These are phyloP conservation scores for Globisporangium rhizosaccharum DNA, from an alignment of 352 stramenopile genomes.

Conservation along the genomic window DNA sequence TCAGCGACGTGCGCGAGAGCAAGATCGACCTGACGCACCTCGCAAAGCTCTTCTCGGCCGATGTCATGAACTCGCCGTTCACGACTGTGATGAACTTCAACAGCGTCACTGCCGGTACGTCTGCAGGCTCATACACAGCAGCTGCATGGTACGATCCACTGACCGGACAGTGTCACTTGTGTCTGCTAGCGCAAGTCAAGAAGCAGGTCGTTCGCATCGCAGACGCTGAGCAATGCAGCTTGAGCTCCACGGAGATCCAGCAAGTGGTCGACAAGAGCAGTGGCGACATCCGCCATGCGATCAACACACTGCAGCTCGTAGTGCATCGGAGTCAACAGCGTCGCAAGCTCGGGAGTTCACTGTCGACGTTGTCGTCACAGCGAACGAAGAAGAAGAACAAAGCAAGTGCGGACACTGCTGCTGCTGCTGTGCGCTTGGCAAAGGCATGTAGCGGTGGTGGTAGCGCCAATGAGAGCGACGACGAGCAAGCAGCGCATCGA, in stretches of 20 bases:
- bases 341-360: conserved; percentile 13
- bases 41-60: conserved; percentile 50
- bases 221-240: conserved; percentile 23
- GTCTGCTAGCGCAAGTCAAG: conserved; percentile 48
- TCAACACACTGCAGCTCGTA: conserved; percentile 70
- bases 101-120: conserved; percentile 58
- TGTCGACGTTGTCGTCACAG: neutral
- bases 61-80: conserved; percentile 62
- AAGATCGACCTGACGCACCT: conserved; percentile 70
- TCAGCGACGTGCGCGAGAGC: conserved; percentile 72
- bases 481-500: conserved; percentile 13
- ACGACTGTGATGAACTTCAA: conserved; percentile 79
- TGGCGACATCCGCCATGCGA: conserved; percentile 73
- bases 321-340: neutral
- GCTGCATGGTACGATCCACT: neutral
- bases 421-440: neutral
- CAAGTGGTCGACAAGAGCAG: conserved; percentile 55
- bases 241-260: conserved; percentile 27
- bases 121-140: neutral
- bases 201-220: conserved; percentile 50
- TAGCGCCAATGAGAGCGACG: neutral
- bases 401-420: conserved; percentile 3
- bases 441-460: neutral
- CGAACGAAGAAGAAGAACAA: conserved; percentile 2
- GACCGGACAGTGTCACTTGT: neutral